Evolutionary conservation across 768 basidiomycete genomes (phyloP), one percentile per base, ranked within the genome.

Genomic region (Austroboletus eburneus): DNA sequence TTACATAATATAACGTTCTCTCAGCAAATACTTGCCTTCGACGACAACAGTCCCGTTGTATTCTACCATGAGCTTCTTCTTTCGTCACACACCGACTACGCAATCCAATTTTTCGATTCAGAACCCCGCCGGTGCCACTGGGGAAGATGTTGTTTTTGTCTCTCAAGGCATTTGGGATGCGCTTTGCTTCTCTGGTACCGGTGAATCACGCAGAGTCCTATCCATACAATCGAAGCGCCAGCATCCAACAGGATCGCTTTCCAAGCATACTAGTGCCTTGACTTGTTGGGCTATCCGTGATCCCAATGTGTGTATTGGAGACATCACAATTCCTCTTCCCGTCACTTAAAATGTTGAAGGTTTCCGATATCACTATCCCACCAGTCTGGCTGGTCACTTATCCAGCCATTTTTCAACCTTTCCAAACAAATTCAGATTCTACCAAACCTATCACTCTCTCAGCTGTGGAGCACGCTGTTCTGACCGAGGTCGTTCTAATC

Each of bases 401-500:
- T 58, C 55, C 55, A 35, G 56, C 62, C 42, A 61, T 75, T 36
- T 75, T 76, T 51, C 50, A 39, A 35, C 51, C 59, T n/a, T 54
- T 55, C 34, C 57, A 52, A 16, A 29, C 6, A 20, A 38, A 20
- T 37, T 32, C 25, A 20, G 38, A 45, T 20, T 43, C 36, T 16
- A 43, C 21, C 4, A 62, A 52, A 48, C 52, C 55, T 17, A 10
- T 68, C 30, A 25, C 49, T 30, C 9, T 66, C 12, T 55, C 48
- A 40, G 14, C 39, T 41, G 54, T 62, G 16, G 64, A 67, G 21
- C 69, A 69, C 6, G 35, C 69, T n/a, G 42, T 52, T 16, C 56
- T 84, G n/a, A 73, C 72, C 14, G 76, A 78, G 49, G 69, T 82
- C 27, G 61, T 83, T 43, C 57, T 80, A 16, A 68, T 71, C 16